phyloP scores from a whole-genome alignment of 2,329 filamentous ascomycete species.

The Neopestalotiopsis sp. region DNA sequence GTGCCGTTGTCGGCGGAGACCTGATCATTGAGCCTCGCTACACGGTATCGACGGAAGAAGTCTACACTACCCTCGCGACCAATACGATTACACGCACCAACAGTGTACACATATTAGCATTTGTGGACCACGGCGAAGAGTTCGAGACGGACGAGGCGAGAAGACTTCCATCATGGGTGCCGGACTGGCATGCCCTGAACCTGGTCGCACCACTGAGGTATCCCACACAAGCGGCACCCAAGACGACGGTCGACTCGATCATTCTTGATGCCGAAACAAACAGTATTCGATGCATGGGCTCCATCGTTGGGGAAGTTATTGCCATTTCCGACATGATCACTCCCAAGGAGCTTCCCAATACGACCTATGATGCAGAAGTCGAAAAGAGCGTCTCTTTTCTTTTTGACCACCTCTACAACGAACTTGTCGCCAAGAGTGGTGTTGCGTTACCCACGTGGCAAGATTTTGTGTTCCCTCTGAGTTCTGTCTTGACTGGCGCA shows the following conservation, averaged over 20 bases:
- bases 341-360: constrained; percentile 10
- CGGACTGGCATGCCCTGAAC: constrained; percentile 11
- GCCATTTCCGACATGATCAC: constrained; percentile 12
- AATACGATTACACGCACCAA: constrained; percentile 2
- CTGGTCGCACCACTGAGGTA: constrained; percentile 11
- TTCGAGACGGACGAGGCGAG: background rate
- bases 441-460: background rate
- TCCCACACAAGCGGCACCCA: constrained; percentile 8
- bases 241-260: background rate
- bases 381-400: constrained; percentile 7
- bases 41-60: constrained; percentile 1
- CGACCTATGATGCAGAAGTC: constrained; percentile 4
- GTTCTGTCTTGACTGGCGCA: background rate
- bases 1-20: constrained; percentile 1
- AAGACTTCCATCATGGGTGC: constrained; percentile 6
- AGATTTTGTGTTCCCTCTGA: background rate
- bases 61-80: constrained; percentile 7
- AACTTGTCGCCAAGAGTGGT: background rate
- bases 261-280: background rate
- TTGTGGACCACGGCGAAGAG: constrained; percentile 13
- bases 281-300: background rate
- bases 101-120: constrained; percentile 9
- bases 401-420: constrained; percentile 6
- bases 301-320: background rate
- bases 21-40: constrained; percentile 13